A percentile compares a stretch with the other conserved stretches of the same genome.
Conservation (phyloP, 179 eudicot species). For the Sideroxylon spinosum region DNA sequence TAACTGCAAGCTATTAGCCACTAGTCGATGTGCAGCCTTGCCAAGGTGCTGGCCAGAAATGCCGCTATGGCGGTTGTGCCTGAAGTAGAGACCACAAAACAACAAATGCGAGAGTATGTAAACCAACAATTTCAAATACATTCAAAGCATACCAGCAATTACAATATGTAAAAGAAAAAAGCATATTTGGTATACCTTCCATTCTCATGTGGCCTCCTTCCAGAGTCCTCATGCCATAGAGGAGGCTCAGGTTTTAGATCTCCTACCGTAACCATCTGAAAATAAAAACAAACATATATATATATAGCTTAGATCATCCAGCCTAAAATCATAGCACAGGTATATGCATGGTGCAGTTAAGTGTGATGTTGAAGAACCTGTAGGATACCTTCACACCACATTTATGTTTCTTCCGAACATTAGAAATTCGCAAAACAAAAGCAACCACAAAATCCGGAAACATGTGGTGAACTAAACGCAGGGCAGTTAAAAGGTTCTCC, state of each 20-base stretch:
- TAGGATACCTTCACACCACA: not conserved
- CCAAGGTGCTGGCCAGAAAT: constrained; percentile 76
- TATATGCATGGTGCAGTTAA: not conserved
- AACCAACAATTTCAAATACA: not conserved
- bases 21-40: constrained; percentile 84
- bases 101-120: not conserved
- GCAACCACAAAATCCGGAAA: not conserved
- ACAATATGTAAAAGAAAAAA: not conserved
- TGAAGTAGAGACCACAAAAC: constrained; percentile 16
- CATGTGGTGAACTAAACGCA: not conserved
- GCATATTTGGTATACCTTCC: constrained; percentile 35
- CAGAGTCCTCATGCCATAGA: constrained; percentile 76
- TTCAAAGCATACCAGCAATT: not conserved
- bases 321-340: not conserved
- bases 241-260: constrained; percentile 63
- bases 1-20: constrained; percentile 59
- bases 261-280: constrained; percentile 59
- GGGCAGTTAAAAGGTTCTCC: not conserved
- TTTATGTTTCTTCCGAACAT: not conserved
- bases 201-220: constrained; percentile 47
- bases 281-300: not conserved
- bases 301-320: not conserved
- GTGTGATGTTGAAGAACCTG: not conserved
- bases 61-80: constrained; percentile 51
- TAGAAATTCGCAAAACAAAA: not conserved